Base-by-base conservation (phyloP, 208 protist species). In the Naegleria lovaniensis region DNA sequence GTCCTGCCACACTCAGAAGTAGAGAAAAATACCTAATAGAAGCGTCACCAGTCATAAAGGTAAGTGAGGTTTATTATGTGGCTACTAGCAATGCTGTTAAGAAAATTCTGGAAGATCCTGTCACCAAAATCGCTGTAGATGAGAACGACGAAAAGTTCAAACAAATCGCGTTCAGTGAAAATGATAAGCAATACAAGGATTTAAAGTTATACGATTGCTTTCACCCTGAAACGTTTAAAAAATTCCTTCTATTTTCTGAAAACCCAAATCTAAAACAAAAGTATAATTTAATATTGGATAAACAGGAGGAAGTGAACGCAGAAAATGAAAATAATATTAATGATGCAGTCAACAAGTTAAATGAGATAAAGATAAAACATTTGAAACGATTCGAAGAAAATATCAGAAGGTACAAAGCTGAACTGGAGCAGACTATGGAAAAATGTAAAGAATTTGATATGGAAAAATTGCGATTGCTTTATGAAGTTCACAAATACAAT, bases 401-500 rank as follows among this genome's bases (percentile, higher is more conserved):
- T n/a, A 58, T 88, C 16, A 19, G 29, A 38, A 33, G 13, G 38
- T 33, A 88, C 13, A 88, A 88, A n/a, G 5, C 51, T 38, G 85
- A 88, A 11, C 38, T 88, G 16, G 29, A 25, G 1, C 19, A 58
- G 22, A 58, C 33, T 0, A 40, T 88, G 16, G 33, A 29, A 5
- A 88, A 88, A 36, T 88, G 85, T 58, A 88, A 58, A 29, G 85
- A 88, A 38, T 88, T 88, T 88, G 85, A 88, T 58, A 58, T 88
- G 19, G 85, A 88, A 58, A 48, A 38, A 58, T 39, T 88, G 0
- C 15, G 43, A 0, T 43, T 58, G 22, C 36, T 88, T 38, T 88
- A 88, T 88, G 85, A 88, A 58, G 41, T 88, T 88, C 85, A 88
- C 36, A 51, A 40, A 7, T 39, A 88, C 9, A 88, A 88, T 88